Evolutionary conservation across 192 early-diverging fungal species (phyloP), one percentile per base, ranked within the genome.

Genomic region (Rhizophlyctis rosea): DNA sequence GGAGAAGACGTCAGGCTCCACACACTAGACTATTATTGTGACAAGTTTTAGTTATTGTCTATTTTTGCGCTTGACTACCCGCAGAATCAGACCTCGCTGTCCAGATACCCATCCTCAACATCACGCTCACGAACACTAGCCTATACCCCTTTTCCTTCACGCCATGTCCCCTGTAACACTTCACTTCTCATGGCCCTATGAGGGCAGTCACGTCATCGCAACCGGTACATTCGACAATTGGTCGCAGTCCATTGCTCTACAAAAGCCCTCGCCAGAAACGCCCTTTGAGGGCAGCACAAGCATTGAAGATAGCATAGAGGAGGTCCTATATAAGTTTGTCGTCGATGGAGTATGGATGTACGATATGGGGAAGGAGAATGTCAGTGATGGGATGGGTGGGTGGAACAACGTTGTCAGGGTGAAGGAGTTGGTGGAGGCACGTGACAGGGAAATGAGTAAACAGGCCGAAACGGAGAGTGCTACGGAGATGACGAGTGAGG

Each of bases 291-390:
- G 3, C 25, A 48, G 34, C 11, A 25, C 24, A 16, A 24, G 18
- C 3, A 9, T 48, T 44, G 59, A 50, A 9, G 39, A 48, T 7
- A n/a, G n/a, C n/a, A n/a, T n/a, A n/a, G 59, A 24, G 18, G 64
- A 63, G 21, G 48, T 56, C 14, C 35, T 25, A 24, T 72, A 57
- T 62, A 72, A 72, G 52, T 72, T 64, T 49, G 27, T 72, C 18
- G 67, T 70, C 27, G 71, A 72, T 28, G 71, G 71, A 3, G 39
- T 23, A 18, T 72, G 71, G 71, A 36, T 47, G 18, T 21, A 31
- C 3, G 60, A 68, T 35, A 11, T 16, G n/a, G 62, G 59, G n/a
- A 50, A 25, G 7, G 9, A 7, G 39, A 7, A 44, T 7, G 7
- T 7, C 39, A 18, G 9, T 7, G 39, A 44, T 44, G 39, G 39